Conservation (phyloP, 495 filamentous ascomycete species). For the Aspergillus haitiensis region DNA sequence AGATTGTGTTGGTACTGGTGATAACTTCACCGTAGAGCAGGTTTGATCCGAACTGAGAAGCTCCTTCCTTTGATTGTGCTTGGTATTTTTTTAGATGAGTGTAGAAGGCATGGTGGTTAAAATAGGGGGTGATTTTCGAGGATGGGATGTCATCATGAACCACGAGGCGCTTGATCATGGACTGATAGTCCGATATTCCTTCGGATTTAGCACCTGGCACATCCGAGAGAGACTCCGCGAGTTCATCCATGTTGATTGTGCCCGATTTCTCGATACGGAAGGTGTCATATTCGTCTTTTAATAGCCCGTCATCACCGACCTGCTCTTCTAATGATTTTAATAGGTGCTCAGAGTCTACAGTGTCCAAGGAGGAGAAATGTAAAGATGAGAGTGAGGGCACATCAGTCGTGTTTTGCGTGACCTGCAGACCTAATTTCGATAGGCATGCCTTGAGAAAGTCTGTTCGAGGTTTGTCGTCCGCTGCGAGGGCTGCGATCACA, state of each 20-base stretch:
- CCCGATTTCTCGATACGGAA: slow-evolving; percentile 72
- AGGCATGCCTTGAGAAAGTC: slow-evolving; percentile 82
- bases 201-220: slow-evolving; percentile 34
- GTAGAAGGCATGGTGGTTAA: slow-evolving; percentile 82
- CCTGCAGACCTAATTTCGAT: slow-evolving; percentile 75
- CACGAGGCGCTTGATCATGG: slow-evolving; percentile 68
- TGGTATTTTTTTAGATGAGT: slow-evolving; percentile 69
- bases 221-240: slow-evolving; percentile 52
- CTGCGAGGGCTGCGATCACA: slow-evolving; percentile 65
- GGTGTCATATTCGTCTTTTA: slow-evolving; percentile 82
- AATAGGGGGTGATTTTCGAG: slow-evolving; percentile 77
- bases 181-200: slow-evolving; percentile 72
- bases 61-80: slow-evolving; percentile 50
- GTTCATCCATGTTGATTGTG: slow-evolving; percentile 59
- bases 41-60: slow-evolving; percentile 68
- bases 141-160: slow-evolving; percentile 70
- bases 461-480: slow-evolving; percentile 67
- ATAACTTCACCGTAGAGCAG: slow-evolving; percentile 90
- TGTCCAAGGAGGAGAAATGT: slow-evolving; percentile 73
- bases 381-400: slow-evolving; percentile 82
- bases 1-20: slow-evolving; percentile 91
- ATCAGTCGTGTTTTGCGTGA: slow-evolving; percentile 64
- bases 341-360: slow-evolving; percentile 64
- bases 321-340: slow-evolving; percentile 65
- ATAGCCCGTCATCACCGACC: slow-evolving; percentile 68